A percentile compares a stretch with the other conserved stretches of the same genome.
These are phyloP conservation scores for Geranium rotundifolium DNA, from an alignment of 345 rosid species.

Conservation along the genomic window DNA sequence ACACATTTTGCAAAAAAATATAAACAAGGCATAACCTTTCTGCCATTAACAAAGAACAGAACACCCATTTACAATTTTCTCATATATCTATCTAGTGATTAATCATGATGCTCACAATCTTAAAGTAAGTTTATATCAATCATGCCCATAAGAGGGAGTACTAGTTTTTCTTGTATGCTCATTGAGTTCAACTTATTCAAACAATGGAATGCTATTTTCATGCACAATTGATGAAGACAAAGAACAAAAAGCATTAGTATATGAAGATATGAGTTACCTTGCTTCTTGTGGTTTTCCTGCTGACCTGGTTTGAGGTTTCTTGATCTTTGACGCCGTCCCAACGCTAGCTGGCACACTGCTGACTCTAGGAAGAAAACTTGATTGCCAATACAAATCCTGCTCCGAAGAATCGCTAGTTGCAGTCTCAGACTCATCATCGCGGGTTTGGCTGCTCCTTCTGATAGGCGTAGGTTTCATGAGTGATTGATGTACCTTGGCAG, in stretches of 20 bases:
- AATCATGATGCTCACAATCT: too few species aligned
- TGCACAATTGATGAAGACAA: background rate
- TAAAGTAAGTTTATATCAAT: too few species aligned
- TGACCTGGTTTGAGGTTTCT: constrained; percentile 39
- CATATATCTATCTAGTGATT: too few species aligned
- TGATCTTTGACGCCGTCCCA: constrained; percentile 28
- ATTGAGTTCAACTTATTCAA: too few species aligned
- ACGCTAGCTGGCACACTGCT: constrained; percentile 22
- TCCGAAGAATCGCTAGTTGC: constrained; percentile 73
- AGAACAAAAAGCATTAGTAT: background rate
- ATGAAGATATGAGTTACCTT: constrained; percentile 24
- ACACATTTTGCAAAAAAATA: too few species aligned
- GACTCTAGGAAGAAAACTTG: constrained; percentile 28
- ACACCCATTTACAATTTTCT: too few species aligned
- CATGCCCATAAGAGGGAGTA: too few species aligned
- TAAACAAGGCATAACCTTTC: too few species aligned
- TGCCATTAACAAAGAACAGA: too few species aligned
- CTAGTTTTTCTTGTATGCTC: too few species aligned
- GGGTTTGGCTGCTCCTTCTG: background rate
- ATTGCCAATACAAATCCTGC: constrained; percentile 49
- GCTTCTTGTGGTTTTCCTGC: constrained; percentile 29
- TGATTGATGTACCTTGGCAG: constrained; percentile 25
- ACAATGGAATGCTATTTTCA: too few species aligned
- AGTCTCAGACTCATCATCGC: constrained; percentile 37
- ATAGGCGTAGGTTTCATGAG: constrained; percentile 8